Percentiles rank a stretch among this genome's conserved stretches.
These are phyloP conservation scores for Paracamarosporium sp. DNA, from an alignment of 2,329 filamentous ascomycete genomes.

Conservation along the genomic window DNA sequence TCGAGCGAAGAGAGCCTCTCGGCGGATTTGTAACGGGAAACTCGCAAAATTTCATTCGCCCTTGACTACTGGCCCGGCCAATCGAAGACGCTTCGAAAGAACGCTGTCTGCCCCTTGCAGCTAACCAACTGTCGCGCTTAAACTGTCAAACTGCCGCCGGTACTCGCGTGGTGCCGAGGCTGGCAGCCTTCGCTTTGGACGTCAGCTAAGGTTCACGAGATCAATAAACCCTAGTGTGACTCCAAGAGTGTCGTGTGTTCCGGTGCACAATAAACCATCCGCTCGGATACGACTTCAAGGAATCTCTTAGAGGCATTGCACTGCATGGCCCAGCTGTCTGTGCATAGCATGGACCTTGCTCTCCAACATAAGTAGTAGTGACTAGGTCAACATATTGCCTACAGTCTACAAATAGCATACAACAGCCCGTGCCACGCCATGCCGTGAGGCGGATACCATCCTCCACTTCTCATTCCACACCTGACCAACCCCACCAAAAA, in stretches of 20 bases:
- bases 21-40: constrained; percentile 4
- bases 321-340: not conserved
- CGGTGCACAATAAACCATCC: too few relatives aligned
- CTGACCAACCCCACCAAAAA: not conserved
- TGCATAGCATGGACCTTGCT: not conserved
- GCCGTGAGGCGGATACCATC: not conserved
- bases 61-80: not conserved
- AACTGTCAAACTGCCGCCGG: not conserved
- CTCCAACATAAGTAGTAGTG: not conserved
- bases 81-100: not conserved
- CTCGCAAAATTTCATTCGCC: not conserved
- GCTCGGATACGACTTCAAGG: too few relatives aligned
- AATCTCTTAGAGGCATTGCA: not conserved
- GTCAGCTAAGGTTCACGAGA: too few relatives aligned
- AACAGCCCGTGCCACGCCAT: not conserved
- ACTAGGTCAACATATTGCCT: not conserved
- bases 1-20: not conserved
- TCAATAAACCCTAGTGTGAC: too few relatives aligned
- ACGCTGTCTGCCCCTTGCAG: not conserved
- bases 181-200: not conserved
- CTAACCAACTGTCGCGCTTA: not conserved
- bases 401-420: constrained; percentile 3
- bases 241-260: too few relatives aligned
- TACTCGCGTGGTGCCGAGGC: not conserved
- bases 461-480: not conserved